phyloP scores from a whole-genome alignment of 2,329 filamentous ascomycete genomes.

The Colletotrichum tropicicola region DNA sequence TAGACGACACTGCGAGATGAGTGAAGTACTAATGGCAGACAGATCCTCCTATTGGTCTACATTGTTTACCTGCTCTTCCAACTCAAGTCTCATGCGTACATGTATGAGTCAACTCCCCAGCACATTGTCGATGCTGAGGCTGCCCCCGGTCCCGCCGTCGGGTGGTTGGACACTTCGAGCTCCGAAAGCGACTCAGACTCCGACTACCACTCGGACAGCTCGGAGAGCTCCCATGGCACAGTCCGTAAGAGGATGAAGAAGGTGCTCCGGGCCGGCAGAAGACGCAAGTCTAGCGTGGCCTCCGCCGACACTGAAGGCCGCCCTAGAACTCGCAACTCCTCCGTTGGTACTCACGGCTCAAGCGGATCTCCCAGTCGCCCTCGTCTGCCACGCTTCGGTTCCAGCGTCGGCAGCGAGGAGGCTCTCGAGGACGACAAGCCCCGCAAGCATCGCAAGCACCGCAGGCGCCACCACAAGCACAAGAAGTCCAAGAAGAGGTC shows the following conservation, averaged over 20 bases:
- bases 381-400: constrained; percentile 45
- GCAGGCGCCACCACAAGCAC: constrained; percentile 48
- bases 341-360: constrained; percentile 48
- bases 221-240: constrained; percentile 64
- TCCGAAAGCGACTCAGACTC: constrained; percentile 65
- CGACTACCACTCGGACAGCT: constrained; percentile 74
- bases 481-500: constrained; percentile 57
- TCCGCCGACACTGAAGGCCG: constrained; percentile 66
- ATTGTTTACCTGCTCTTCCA: constrained; percentile 87
- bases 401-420: constrained; percentile 51
- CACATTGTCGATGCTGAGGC: constrained; percentile 93
- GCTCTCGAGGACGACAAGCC: constrained; percentile 54
- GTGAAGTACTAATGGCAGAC: constrained; percentile 1
- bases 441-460: constrained; percentile 43
- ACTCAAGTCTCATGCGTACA: constrained; percentile 89
- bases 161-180: constrained; percentile 79
- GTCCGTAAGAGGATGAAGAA: constrained; percentile 80
- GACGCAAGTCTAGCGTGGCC: constrained; percentile 80
- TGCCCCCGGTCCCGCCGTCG: constrained; percentile 83
- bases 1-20: not conserved
- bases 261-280: constrained; percentile 75
- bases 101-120: constrained; percentile 93
- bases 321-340: constrained; percentile 48
- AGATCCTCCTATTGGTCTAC: constrained; percentile 84
- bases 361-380: constrained; percentile 49